Evolutionary conservation across 768 basidiomycete genomes (phyloP).

Genomic region (Dacryopinax primogenitus): DNA sequence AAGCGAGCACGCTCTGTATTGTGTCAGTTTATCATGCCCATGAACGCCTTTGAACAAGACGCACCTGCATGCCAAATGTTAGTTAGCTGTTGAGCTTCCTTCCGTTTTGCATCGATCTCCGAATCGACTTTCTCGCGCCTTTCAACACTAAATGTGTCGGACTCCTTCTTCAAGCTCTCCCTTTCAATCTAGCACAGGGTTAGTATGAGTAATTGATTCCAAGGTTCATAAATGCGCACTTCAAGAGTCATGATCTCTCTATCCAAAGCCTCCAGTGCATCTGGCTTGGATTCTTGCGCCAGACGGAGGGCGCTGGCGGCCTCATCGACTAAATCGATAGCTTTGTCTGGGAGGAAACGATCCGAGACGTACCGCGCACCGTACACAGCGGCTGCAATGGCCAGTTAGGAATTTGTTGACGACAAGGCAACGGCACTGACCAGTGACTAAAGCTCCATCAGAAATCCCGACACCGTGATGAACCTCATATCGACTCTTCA

Average conservation of each 20-base stretch:
- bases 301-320: constrained; percentile 76
- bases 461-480: constrained; percentile 90
- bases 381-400: constrained; percentile 58
- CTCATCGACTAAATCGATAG: constrained; percentile 79
- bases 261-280: constrained; percentile 68
- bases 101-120: constrained; percentile 46
- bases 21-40: background rate
- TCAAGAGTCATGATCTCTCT: constrained; percentile 74
- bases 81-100: constrained; percentile 48
- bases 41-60: constrained; percentile 15
- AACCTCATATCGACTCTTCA: constrained; percentile 75
- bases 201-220: background rate
- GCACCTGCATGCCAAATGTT: constrained; percentile 62
- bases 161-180: constrained; percentile 79
- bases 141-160: constrained; percentile 70
- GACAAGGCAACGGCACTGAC: constrained; percentile 27
- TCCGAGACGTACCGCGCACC: constrained; percentile 75
- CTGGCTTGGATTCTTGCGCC: constrained; percentile 79
- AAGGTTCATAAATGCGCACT: constrained; percentile 12
- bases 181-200: constrained; percentile 46
- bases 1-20: constrained; percentile 50
- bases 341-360: constrained; percentile 80
- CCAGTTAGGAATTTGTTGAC: background rate
- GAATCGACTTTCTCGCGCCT: constrained; percentile 53
- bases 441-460: constrained; percentile 76